A percentile compares a stretch with the other conserved stretches of the same genome.
These are phyloP conservation scores for Amaranthus cruentus DNA, from an alignment of 148 eudicot species.

Conservation along the genomic window DNA sequence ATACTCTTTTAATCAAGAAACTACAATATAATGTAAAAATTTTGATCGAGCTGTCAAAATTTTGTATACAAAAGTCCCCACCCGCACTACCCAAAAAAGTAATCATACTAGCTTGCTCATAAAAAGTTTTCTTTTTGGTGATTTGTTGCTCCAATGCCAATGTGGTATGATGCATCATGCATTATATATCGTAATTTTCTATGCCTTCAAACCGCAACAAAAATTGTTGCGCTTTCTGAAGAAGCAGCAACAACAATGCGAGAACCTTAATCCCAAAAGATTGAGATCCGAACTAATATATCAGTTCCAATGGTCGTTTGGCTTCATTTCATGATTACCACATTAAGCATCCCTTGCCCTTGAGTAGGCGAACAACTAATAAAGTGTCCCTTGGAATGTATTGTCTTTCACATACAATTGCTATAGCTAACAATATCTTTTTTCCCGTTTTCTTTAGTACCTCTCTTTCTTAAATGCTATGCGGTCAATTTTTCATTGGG, in stretches of 20 bases:
- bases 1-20: background rate
- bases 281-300: too few species aligned
- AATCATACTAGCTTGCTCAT: background rate
- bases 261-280: too few species aligned
- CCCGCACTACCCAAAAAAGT: background rate
- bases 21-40: background rate
- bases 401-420: background rate
- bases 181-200: background rate
- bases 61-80: background rate
- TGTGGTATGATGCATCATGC: background rate
- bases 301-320: too few species aligned
- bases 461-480: background rate
- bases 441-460: background rate
- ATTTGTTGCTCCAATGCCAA: too few species aligned
- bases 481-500: constrained; percentile 1
- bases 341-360: background rate
- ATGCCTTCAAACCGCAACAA: too few species aligned
- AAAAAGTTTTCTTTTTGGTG: background rate
- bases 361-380: background rate
- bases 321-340: background rate
- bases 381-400: background rate
- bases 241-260: too few species aligned
- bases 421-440: background rate
- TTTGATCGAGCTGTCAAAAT: background rate
- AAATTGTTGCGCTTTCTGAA: too few species aligned